Conservation (phyloP, 2,329 filamentous ascomycete species). For the Chalara sp. region DNA sequence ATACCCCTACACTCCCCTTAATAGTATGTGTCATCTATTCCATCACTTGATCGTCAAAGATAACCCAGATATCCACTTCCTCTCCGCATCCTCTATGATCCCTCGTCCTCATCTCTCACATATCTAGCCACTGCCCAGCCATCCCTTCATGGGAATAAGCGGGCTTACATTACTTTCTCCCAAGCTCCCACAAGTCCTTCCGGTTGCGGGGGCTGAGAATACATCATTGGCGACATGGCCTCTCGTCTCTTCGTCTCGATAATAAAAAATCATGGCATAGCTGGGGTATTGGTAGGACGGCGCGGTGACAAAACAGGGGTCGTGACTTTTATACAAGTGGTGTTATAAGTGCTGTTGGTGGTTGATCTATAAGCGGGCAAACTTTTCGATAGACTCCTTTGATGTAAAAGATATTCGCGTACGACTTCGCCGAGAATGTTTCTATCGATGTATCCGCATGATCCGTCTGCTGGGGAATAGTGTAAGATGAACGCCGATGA, state of each 20-base stretch:
- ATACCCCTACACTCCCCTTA: constrained; percentile 2
- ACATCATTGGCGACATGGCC: not conserved
- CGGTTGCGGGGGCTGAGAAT: not conserved
- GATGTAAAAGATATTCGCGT: constrained; percentile 1
- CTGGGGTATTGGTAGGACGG: constrained; percentile 15
- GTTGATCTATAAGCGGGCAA: not conserved
- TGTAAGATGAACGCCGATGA: constrained; percentile 10
- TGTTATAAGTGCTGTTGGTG: constrained; percentile 1
- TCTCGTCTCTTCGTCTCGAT: not conserved
- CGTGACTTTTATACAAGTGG: constrained; percentile 7
- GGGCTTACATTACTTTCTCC: not conserved
- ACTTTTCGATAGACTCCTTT: not conserved
- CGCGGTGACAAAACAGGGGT: constrained; percentile 4
- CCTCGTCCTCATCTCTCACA: not conserved
- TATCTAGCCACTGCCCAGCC: not conserved
- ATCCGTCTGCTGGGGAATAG: not conserved
- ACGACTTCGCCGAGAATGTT: constrained; percentile 1
- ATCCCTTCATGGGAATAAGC: not conserved
- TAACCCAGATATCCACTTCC: not conserved
- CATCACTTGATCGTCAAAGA: constrained; percentile 1
- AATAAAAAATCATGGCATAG: not conserved
- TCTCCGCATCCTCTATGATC: not conserved
- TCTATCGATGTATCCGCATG: too few relatives aligned
- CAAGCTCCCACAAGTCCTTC: not conserved
- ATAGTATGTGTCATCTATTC: not conserved